Evolutionary conservation across 2,329 filamentous ascomycete species (phyloP), one percentile per base, ranked within the genome.

Genomic region (Xylaria sp.): DNA sequence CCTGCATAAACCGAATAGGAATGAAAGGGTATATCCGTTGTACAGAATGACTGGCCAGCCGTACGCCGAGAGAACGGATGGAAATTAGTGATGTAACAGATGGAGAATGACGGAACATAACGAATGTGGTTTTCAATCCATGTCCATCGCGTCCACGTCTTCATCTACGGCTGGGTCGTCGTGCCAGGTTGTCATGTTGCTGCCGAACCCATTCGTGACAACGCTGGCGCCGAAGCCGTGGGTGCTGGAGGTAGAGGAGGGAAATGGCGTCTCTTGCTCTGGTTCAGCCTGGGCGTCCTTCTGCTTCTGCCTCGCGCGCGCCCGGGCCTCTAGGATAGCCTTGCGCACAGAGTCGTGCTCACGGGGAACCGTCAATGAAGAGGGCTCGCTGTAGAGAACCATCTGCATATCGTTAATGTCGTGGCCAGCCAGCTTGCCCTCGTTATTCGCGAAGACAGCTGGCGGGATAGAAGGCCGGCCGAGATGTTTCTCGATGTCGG

Each of bases 401-500:
- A 98, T 79, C 87, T 96, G 83, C 88, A 87, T 88, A 56, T 72
- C 67, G 17, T 71, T 68, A 33, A 69, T 62, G 26, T 56, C 64
- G n/a, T 72, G 51, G 71, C 85, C 86, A 4, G 85, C 88, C 42
- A 88, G 79, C 74, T 87, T 83, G 69, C 85, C 84, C 4, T 88
- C 83, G 60, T 81, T 77, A 77, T 87, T 84, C 77, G 87, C 84
- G 3, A 94, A 80, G 38, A 97, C 78, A 20, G 90, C 87, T 72
- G 85, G 83, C 6, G 94, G 85, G 53, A 90, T 89, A 60, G 94
- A 93, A 69, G 91, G 90, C 67, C 87, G 85, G 70, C 86, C 86
- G 61, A 98, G 85, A 77, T 93, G 91, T 80, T 92, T 93, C 78
- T 95, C 91, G 63, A 98, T 92, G 77, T 97, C 93, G 0, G 93